phyloP scores from a whole-genome alignment of 495 filamentous ascomycete species.

The Penicillium atrosanguineum region DNA sequence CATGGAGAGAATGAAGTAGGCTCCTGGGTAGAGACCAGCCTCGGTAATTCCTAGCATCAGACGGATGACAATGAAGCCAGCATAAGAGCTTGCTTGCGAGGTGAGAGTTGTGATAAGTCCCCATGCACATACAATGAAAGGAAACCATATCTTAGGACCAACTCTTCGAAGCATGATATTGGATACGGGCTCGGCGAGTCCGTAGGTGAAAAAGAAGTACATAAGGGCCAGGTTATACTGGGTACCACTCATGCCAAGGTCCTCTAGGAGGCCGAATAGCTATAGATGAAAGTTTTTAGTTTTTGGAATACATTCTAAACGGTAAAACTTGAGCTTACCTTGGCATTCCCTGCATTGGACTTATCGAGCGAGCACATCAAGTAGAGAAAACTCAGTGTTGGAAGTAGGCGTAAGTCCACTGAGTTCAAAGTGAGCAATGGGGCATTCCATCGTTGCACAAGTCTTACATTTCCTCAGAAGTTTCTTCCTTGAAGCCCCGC shows the following conservation, averaged over 20 bases:
- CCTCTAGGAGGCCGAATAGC: constrained; percentile 8
- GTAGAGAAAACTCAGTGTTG: constrained; percentile 3
- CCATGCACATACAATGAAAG: constrained; percentile 55
- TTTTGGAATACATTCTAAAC: no score
- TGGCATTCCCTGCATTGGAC: constrained; percentile 4
- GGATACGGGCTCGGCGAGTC: background rate
- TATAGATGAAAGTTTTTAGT: background rate
- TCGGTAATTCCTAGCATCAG: constrained; percentile 57
- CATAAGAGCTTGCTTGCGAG: background rate
- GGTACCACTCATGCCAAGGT: constrained; percentile 4
- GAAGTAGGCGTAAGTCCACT: constrained; percentile 4
- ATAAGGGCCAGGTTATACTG: constrained; percentile 4
- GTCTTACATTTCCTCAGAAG: constrained; percentile 1
- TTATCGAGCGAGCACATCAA: constrained; percentile 9
- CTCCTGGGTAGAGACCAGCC: constrained; percentile 58
- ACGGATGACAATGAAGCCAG: constrained; percentile 49
- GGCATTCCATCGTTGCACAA: background rate
- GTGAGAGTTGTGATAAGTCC: constrained; percentile 56
- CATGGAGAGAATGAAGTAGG: constrained; percentile 63
- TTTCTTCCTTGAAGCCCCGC: background rate
- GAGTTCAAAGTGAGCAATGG: no score
- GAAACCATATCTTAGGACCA: constrained; percentile 53
- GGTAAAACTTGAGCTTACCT: no score
- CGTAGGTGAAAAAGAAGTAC: constrained; percentile 11
- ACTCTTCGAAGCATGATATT: constrained; percentile 13